These are phyloP conservation scores for Eragrostis nindensis DNA, from an alignment of 176 grass and related monocot species.

Conservation along the genomic window DNA sequence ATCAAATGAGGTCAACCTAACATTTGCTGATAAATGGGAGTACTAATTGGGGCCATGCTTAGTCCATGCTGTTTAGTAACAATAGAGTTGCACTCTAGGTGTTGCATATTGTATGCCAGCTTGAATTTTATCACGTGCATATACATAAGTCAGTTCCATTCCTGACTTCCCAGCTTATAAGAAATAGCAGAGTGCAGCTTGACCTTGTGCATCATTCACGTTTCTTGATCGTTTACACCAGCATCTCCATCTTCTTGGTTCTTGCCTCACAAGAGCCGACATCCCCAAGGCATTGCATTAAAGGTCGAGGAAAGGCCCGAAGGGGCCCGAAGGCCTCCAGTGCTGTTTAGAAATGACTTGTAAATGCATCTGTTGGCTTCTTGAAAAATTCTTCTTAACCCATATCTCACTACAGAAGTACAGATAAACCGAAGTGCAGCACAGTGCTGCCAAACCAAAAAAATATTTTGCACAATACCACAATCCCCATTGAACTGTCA, in stretches of 20 bases:
- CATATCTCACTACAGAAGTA: neutral
- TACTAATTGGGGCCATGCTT: constrained; percentile 5
- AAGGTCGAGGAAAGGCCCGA: neutral
- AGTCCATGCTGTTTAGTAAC: constrained; percentile 5
- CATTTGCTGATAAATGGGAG: neutral
- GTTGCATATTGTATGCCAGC: constrained; percentile 1
- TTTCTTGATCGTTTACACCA: neutral
- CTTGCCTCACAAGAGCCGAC: neutral
- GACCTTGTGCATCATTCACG: neutral
- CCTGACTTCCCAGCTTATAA: neutral
- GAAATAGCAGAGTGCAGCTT: neutral
- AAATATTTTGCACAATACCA: neutral
- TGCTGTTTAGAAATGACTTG: neutral
- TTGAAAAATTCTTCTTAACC: neutral
- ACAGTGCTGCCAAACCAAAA: neutral
- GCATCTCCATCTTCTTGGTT: neutral
- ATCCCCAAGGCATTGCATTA: neutral
- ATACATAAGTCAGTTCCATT: neutral
- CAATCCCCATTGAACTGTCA: neutral
- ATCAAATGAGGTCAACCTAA: neutral
- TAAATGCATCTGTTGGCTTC: neutral
- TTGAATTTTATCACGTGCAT: neutral
- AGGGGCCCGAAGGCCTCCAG: neutral
- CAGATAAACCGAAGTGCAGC: neutral
- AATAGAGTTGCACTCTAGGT: neutral